These are phyloP conservation scores for Corinectria fuckeliana DNA, from an alignment of 2,329 filamentous ascomycete genomes.

Conservation along the genomic window DNA sequence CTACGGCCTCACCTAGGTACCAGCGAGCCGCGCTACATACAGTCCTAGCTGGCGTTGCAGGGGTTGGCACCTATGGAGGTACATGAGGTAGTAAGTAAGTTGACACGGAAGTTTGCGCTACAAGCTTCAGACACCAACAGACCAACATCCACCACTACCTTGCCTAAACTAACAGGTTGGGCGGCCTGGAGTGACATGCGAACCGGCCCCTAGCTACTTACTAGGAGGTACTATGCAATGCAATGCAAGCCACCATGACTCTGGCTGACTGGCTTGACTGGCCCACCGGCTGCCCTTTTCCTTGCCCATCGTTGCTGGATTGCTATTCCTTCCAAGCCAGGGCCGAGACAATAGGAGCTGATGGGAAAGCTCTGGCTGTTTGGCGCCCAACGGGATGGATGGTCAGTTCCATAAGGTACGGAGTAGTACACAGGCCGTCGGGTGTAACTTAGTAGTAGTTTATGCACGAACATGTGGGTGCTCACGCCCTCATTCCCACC, in stretches of 20 bases:
- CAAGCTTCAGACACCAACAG: background rate
- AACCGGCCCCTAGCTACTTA: conserved; percentile 25
- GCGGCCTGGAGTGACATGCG: conserved; percentile 9
- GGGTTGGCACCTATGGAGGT: background rate
- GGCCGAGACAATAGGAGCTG: background rate
- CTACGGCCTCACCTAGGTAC: no score
- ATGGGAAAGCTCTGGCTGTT: background rate
- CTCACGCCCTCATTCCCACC: background rate
- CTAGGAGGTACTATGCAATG: no score
- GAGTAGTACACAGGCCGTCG: no score
- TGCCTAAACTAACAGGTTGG: background rate
- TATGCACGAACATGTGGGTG: background rate
- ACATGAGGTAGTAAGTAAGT: no score
- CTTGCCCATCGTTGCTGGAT: background rate
- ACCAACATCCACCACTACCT: background rate
- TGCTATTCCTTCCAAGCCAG: background rate
- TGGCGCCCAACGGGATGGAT: background rate
- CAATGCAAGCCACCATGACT: conserved; percentile 32
- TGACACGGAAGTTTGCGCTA: background rate
- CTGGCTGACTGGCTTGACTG: background rate
- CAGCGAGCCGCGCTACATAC: conserved; percentile 11
- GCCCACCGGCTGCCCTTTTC: background rate
- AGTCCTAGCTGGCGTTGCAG: background rate
- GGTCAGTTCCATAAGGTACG: no score
- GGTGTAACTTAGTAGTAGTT: no score